Conservation (phyloP, 192 early-diverging fungal genomes). For the Backusella luteola region DNA sequence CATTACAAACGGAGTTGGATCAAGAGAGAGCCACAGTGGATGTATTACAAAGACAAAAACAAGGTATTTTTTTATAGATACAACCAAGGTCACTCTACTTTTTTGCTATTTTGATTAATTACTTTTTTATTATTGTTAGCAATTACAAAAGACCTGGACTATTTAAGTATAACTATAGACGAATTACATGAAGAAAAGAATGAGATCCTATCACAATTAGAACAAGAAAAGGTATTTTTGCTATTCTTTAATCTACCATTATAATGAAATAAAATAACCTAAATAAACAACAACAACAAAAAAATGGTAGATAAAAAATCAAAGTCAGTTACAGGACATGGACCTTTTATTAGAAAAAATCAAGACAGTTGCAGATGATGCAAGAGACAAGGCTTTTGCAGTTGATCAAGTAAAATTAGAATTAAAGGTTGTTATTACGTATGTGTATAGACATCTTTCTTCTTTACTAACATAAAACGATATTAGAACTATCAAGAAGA, state of each 20-base stretch:
- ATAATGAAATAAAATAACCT: background rate
- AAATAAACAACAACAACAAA: background rate
- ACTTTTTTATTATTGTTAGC: constrained; percentile 6
- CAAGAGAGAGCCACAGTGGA: constrained; percentile 14
- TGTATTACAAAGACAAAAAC: constrained; percentile 34
- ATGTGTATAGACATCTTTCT: background rate
- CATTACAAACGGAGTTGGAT: constrained; percentile 10
- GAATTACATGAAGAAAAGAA: constrained; percentile 29
- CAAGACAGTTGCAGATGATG: constrained; percentile 22
- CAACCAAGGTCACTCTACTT: background rate
- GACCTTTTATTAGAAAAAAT: constrained; percentile 34
- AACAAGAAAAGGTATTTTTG: constrained; percentile 26
- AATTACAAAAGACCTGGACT: constrained; percentile 33
- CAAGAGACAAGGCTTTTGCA: constrained; percentile 23
- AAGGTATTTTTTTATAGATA: constrained; percentile 15
- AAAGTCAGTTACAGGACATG: constrained; percentile 25
- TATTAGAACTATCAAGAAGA: background rate
- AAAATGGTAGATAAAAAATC: constrained; percentile 8
- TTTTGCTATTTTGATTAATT: background rate
- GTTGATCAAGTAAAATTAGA: constrained; percentile 14
- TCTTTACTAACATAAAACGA: background rate
- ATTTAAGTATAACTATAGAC: constrained; percentile 32
- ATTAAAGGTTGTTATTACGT: background rate
- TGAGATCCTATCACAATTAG: constrained; percentile 14
- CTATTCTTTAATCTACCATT: background rate